Evolutionary conservation across 2,329 filamentous ascomycete species (phyloP), one percentile per base, ranked within the genome.

Genomic region (Clathrospora elynae): DNA sequence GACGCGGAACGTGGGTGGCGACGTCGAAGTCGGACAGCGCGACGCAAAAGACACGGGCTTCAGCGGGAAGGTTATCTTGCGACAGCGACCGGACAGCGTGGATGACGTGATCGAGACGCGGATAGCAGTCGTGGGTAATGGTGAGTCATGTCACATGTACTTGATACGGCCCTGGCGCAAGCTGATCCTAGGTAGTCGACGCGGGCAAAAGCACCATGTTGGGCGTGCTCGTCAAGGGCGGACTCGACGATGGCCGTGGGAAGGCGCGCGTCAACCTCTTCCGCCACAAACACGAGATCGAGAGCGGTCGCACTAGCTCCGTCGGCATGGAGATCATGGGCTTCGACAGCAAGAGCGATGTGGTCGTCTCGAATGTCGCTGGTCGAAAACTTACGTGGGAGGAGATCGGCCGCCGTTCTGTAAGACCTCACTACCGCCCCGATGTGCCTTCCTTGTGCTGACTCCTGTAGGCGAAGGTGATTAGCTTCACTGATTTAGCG

Each of bases 301-400:
- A 99, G 72, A 93, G 88, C 32, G 93, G 93, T 1, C 82, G 93
- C 54, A 99, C 93, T 7, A 96, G 90, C 66, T 96, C 91, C 0
- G 93, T 99, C 0, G 92, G 93, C 28, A 95, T 97, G 91, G 93
- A 99, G 71, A 97, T 60, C 49, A 90, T 97, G 86, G 93, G 93
- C 2, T 99, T 96, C 59, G 90, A 97, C 70, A 90, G 87, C 35
- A 80, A 81, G 41, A 92, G 93, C 18, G 83, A 91, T 17, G 86
- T 96, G 18, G 81, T 97, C 11, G 82, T 84, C 11, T 92, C 88
- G 25, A 87, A 87, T 45, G 87, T 86, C 0, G 88, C 91, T 2
- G 92, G 90, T 1, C 83, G 93, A 68, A 89, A 86, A 73, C 76
- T 97, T 22, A 92, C 91, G 3, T 99, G 93, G 93, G 92, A 96